Evolutionary conservation across 2,329 filamentous ascomycete genomes (phyloP), one percentile per base, ranked within the genome.

Genomic region (Hypomyces rosellus): DNA sequence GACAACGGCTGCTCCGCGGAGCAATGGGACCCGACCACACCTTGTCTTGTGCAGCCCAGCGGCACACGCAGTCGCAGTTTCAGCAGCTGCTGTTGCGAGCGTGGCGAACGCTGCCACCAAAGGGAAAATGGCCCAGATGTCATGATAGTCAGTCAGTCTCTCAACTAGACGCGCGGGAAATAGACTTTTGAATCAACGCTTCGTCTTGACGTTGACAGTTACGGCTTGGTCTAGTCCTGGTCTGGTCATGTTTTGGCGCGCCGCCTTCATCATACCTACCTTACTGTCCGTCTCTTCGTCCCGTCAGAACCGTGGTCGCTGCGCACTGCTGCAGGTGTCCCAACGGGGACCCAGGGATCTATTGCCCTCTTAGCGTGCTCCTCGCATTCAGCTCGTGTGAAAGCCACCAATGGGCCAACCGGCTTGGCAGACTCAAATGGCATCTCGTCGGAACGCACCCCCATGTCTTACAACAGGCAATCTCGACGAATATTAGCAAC

Each of bases 401-500:
- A 50, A 46, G 50, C 50, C 46, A 49, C 41, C 46, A 43, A 49
- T 49, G 25, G 40, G 30, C 47, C 22, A 45, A 38, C 39, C 39
- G 42, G 47, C 37, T 45, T 43, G 40, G 37, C 50, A 41, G 48
- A 39, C 50, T 44, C 39, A 25, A 30, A 45, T 44, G 50, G 50
- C 50, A 51, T 34, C 45, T 39, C 30, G 39, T 48, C 50, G 25
- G 25, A 41, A 46, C 25, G 16, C 38, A 60, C 48, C 51, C 51
- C 54, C 50, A 54, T 52, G 45, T 47, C 49, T 59, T 52, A 55
- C 55, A 57, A 55, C 55, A 50, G 49, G 48, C 48, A 63, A 62
- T 61, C 63, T 64, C 54, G 43, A 48, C 47, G 40, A 50, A 45
- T 36, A 30, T 30, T 53, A 62, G 57, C 57, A 54, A 55, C 51